These are phyloP conservation scores for Beauveria sp. DNA, from an alignment of 2,329 filamentous ascomycete genomes.

Conservation along the genomic window DNA sequence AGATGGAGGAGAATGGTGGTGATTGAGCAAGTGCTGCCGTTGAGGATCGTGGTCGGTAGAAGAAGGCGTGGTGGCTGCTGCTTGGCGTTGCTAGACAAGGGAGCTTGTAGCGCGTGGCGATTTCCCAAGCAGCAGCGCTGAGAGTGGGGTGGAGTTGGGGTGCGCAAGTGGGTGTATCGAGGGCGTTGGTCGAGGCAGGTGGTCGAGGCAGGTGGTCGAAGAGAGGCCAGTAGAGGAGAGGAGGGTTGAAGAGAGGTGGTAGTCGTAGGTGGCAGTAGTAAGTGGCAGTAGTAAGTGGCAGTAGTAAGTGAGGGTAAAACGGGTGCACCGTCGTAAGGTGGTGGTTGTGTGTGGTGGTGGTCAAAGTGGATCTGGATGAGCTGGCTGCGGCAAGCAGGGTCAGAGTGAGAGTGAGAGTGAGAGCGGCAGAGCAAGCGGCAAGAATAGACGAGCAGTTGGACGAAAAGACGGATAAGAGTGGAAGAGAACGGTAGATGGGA, in stretches of 20 bases:
- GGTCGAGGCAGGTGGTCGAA: background rate
- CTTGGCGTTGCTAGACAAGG: background rate
- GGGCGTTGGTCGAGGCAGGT: background rate
- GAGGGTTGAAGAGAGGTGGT: background rate
- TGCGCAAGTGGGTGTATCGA: no score
- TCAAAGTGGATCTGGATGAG: background rate
- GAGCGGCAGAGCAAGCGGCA: background rate
- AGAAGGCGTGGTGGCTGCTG: conserved; percentile 6
- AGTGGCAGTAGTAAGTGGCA: background rate
- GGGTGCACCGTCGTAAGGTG: background rate
- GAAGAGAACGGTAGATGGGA: no score
- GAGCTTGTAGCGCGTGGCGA: background rate
- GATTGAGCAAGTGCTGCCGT: background rate
- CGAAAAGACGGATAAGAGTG: background rate
- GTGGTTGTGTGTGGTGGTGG: background rate
- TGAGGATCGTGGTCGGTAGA: background rate
- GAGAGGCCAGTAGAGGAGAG: background rate
- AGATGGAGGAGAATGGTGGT: no score
- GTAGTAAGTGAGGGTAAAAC: background rate
- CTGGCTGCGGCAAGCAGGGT: background rate
- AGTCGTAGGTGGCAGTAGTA: background rate
- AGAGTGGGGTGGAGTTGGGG: no score
- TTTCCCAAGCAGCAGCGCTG: background rate
- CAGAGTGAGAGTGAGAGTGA: background rate
- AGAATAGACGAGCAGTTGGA: background rate